Percentiles rank a stretch among this genome's conserved stretches.
Conservation (phyloP, 2,329 filamentous ascomycete genomes). For the Hymenoscyphus scutula region DNA sequence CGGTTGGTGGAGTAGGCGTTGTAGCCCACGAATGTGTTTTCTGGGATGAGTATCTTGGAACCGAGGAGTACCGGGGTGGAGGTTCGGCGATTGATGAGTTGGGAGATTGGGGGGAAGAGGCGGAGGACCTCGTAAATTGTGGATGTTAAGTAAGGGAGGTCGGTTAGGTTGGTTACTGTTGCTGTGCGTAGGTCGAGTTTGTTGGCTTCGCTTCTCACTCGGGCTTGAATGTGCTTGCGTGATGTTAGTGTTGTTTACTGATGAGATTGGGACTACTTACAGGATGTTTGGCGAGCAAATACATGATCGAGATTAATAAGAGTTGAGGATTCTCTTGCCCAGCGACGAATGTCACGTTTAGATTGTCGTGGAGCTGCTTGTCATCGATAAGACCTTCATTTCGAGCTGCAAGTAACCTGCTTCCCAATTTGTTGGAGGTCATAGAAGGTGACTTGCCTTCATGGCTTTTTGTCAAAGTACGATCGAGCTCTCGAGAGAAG, state of each 20-base stretch:
- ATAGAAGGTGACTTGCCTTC: constrained; percentile 4
- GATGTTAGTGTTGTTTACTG: background rate
- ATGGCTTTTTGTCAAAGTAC: constrained; percentile 1
- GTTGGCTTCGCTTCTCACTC: constrained; percentile 1
- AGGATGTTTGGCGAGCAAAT: constrained; percentile 12
- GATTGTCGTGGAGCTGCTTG: constrained; percentile 10
- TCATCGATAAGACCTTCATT: constrained; percentile 10
- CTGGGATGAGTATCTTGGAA: constrained; percentile 3
- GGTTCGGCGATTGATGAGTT: constrained; percentile 12
- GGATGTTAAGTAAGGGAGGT: constrained; percentile 11
- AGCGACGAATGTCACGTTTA: constrained; percentile 10
- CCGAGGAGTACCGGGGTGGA: constrained; percentile 1
- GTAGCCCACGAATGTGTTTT: constrained; percentile 9
- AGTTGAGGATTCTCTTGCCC: constrained; percentile 14
- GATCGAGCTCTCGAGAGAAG: constrained; percentile 9
- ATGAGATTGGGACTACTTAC: background rate
- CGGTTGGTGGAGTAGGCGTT: constrained; percentile 12
- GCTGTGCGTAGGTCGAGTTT: background rate
- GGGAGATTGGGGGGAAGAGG: constrained; percentile 14
- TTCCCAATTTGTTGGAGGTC: constrained; percentile 9
- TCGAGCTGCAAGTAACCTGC: constrained; percentile 10
- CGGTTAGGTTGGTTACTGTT: background rate
- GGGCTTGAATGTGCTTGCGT: constrained; percentile 6
- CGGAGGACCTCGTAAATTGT: constrained; percentile 12
- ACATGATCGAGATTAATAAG: constrained; percentile 11